Conservation (phyloP, 495 filamentous ascomycete genomes). For the Beverwykella pulmonaria region DNA sequence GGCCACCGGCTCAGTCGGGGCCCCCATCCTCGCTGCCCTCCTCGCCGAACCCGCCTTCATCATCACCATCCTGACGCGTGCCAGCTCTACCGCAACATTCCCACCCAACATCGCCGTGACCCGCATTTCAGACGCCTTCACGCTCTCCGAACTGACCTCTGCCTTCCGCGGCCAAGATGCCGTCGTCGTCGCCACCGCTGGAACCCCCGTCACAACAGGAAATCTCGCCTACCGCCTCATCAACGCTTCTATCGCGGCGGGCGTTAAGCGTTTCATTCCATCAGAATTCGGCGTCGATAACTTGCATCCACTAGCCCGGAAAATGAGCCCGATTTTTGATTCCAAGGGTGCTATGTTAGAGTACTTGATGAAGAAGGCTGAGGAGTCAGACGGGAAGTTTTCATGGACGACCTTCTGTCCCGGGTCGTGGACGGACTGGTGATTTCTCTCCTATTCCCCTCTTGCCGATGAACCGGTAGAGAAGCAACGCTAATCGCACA, state of each 20-base stretch:
- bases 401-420: slow-evolving; percentile 55
- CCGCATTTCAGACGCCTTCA: slow-evolving; percentile 62
- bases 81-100: slow-evolving; percentile 47
- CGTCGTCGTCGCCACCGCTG: slow-evolving; percentile 47
- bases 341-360: slow-evolving; percentile 50
- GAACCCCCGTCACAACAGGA: slow-evolving; percentile 26
- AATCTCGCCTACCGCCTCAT: slow-evolving; percentile 39
- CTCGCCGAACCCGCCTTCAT: slow-evolving; percentile 55
- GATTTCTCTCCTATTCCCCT: slow-evolving; percentile 1
- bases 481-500: background rate
- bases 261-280: slow-evolving; percentile 47
- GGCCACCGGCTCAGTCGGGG: slow-evolving; percentile 48
- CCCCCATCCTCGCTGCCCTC: slow-evolving; percentile 46
- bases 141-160: slow-evolving; percentile 51
- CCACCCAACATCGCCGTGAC: slow-evolving; percentile 42
- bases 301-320: slow-evolving; percentile 32
- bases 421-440: slow-evolving; percentile 56
- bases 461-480: background rate
- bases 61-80: slow-evolving; percentile 55
- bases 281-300: slow-evolving; percentile 48
- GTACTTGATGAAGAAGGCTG: slow-evolving; percentile 50
- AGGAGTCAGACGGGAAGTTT: slow-evolving; percentile 37
- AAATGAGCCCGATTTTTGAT: slow-evolving; percentile 26
- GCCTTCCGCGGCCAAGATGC: slow-evolving; percentile 55
- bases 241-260: slow-evolving; percentile 43